Evolutionary conservation across 371 early-diverging fungal species (phyloP), one percentile per base, ranked within the genome.

Genomic region (Vairimorpha necatrix): DNA sequence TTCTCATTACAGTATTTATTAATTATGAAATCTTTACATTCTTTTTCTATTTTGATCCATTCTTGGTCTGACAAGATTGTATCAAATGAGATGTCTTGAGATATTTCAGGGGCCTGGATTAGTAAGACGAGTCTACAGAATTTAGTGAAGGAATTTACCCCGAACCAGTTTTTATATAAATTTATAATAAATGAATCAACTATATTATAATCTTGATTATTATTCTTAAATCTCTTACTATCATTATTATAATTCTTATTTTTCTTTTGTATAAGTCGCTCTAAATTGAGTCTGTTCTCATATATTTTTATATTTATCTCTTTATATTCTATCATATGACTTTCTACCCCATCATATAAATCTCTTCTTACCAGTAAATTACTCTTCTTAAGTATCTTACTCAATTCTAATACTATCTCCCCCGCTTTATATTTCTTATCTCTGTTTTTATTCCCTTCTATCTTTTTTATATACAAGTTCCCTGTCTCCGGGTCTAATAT

Each of bases 381-480:
- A 84, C 94, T 95, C 32, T 46, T 72, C 86, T 93, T 93, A 46
- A 96, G 95, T 86, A 95, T 95, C 88, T 95, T 95, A 89, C 94
- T 95, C 4, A 94, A 90, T 56, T 95, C 94, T 60, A 95, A 93
- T 84, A 96, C 87, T 24, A 95, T 96, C 47, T 94, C 95, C 0
- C 94, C 94, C 91, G 94, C 95, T 89, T 94, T 94, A 11, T 95
- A 94, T 2, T 94, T 95, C 89, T 94, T 95, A 96, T 95, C 94
- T 78, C 95, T 94, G 63, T 95, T 94, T 82, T 95, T 87, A 94
- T 96, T 78, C 94, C 94, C 30, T 94, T 87, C 87, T 86, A 96
- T 95, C 79, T 95, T 93, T 89, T 95, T 95, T 82, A 95, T 87
- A 88, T 94, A 96, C 65, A 95, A 88, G 83, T 95, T 95, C 63